A percentile compares a stretch with the other conserved stretches of the same genome.
phyloP scores from a whole-genome alignment of 768 basidiomycete genomes.

The Trametes sanguinea region DNA sequence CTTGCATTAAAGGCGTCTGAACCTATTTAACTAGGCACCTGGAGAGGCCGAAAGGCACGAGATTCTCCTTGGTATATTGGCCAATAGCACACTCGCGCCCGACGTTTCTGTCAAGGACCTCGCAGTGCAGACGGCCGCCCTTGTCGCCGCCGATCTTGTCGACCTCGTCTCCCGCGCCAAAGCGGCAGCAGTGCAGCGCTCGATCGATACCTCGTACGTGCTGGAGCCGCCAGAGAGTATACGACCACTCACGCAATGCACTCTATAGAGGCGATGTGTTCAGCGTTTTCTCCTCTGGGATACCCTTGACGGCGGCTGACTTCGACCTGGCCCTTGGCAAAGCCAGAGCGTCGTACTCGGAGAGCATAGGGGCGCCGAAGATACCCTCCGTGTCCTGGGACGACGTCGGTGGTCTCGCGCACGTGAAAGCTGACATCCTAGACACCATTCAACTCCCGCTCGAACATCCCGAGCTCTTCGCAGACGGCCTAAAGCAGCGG shows the following conservation, averaged over 20 bases:
- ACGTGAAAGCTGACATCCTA: slow-evolving; percentile 89
- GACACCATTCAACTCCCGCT: slow-evolving; percentile 95
- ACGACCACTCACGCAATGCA: not conserved
- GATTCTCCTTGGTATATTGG: slow-evolving; percentile 54
- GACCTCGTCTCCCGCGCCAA: slow-evolving; percentile 66
- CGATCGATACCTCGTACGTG: slow-evolving; percentile 39
- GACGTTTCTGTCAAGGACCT: slow-evolving; percentile 77
- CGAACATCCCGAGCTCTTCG: slow-evolving; percentile 87
- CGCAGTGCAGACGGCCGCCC: slow-evolving; percentile 87
- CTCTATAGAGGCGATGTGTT: slow-evolving; percentile 22
- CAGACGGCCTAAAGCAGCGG: slow-evolving; percentile 90
- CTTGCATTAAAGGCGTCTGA: not conserved
- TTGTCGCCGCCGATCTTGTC: slow-evolving; percentile 79
- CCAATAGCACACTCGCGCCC: slow-evolving; percentile 50
- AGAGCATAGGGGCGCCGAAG: slow-evolving; percentile 94
- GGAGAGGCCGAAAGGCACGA: slow-evolving; percentile 70
- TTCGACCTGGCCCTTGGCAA: slow-evolving; percentile 72
- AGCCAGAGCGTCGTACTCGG: slow-evolving; percentile 78
- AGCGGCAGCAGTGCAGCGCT: slow-evolving; percentile 55
- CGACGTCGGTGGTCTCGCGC: slow-evolving; percentile 89
- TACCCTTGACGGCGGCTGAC: slow-evolving; percentile 57
- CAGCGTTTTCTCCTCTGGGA: slow-evolving; percentile 39
- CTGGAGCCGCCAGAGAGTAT: too few species aligned
- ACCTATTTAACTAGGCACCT: slow-evolving; percentile 58
- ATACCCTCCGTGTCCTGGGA: slow-evolving; percentile 97